These are phyloP conservation scores for Saitozyma sp. DNA, from an alignment of 768 basidiomycete genomes.

Conservation along the genomic window DNA sequence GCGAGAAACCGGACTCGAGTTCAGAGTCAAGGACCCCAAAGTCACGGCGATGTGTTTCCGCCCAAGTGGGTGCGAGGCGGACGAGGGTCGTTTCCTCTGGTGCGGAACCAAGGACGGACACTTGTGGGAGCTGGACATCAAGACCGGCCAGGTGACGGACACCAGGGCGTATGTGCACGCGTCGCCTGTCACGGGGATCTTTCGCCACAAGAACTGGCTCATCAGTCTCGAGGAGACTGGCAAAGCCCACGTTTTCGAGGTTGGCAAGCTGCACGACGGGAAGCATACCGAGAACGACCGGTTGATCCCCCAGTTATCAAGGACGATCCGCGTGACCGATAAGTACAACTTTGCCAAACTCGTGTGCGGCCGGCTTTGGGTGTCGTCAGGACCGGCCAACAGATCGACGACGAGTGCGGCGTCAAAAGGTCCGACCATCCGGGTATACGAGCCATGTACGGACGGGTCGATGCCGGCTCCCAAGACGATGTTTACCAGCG, in stretches of 20 bases:
- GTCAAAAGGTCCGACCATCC: constrained; percentile 67
- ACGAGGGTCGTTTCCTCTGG: constrained; percentile 70
- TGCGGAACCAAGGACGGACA: constrained; percentile 88
- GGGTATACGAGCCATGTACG: constrained; percentile 70
- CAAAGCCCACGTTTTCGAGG: constrained; percentile 70
- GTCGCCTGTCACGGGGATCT: constrained; percentile 68
- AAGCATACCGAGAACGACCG: constrained; percentile 45
- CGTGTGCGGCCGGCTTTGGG: constrained; percentile 79
- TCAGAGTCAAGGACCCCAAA: constrained; percentile 64
- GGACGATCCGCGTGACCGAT: constrained; percentile 64
- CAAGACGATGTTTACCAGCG: constrained; percentile 63
- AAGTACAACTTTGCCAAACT: constrained; percentile 77
- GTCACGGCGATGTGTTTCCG: constrained; percentile 78
- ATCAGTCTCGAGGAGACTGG: constrained; percentile 81
- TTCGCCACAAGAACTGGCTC: constrained; percentile 68
- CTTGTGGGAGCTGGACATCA: constrained; percentile 76
- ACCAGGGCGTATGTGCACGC: constrained; percentile 66
- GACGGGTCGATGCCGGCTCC: constrained; percentile 49
- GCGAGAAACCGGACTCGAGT: constrained; percentile 60
- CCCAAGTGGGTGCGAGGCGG: constrained; percentile 55
- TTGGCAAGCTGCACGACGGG: constrained; percentile 47
- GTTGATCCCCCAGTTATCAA: constrained; percentile 21
- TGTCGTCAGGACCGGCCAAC: constrained; percentile 57
- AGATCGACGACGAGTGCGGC: constrained; percentile 44
- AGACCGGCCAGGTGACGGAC: constrained; percentile 62